Evolutionary conservation across 1,284 basidiomycete genomes (phyloP).

Genomic region (Ceratobasidium sp.): DNA sequence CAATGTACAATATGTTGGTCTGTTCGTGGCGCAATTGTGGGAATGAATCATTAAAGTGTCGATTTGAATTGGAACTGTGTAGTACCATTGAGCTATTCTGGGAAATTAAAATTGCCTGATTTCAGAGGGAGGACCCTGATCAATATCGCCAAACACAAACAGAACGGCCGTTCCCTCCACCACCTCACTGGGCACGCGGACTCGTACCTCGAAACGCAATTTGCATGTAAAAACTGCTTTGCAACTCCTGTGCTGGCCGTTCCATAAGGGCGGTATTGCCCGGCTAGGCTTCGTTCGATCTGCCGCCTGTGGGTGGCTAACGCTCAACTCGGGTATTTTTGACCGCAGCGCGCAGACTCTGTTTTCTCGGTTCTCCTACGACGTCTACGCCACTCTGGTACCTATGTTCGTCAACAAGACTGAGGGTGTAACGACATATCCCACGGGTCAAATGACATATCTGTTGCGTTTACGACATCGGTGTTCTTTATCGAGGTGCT

Average conservation of each 20-base stretch:
- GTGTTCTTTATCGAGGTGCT: conserved; percentile 8
- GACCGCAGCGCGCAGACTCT: neutral
- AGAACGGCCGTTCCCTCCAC: too few relatives aligned
- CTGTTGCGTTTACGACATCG: conserved; percentile 9
- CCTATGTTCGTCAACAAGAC: conserved; percentile 17
- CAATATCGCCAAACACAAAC: too few relatives aligned
- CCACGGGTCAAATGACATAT: neutral
- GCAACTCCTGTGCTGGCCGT: conserved; percentile 10
- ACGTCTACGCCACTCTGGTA: conserved; percentile 16
- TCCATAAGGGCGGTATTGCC: conserved; percentile 1
- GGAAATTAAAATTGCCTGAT: too few relatives aligned
- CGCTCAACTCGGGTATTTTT: conserved; percentile 12
- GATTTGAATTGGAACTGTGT: too few relatives aligned
- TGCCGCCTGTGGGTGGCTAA: conserved; percentile 19
- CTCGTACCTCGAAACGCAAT: neutral
- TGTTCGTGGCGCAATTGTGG: too few relatives aligned
- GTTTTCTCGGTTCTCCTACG: conserved; percentile 12
- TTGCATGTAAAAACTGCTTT: neutral
- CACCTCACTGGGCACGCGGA: too few relatives aligned
- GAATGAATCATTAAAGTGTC: too few relatives aligned
- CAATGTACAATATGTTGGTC: too few relatives aligned
- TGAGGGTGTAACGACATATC: conserved; percentile 9
- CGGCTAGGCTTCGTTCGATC: conserved; percentile 13
- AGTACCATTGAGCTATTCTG: too few relatives aligned
- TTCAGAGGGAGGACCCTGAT: too few relatives aligned